phyloP scores from a whole-genome alignment of 2,329 filamentous ascomycete species.

The Ceratocystis lukuohia region DNA sequence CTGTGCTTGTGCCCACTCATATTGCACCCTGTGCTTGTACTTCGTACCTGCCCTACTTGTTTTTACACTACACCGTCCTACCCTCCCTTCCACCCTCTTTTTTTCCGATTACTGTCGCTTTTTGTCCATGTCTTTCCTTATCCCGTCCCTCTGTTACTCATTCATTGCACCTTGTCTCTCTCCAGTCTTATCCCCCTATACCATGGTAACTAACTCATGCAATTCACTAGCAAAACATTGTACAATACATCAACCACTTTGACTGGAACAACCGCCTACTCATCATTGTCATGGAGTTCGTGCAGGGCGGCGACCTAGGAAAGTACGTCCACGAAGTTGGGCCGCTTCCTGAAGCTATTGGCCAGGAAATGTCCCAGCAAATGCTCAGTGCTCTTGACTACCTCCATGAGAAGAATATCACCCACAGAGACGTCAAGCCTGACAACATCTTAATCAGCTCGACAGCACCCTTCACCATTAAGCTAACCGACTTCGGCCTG shows the following conservation, averaged over 20 bases:
- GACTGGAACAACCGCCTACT: slow-evolving; percentile 71
- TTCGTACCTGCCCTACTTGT: no score
- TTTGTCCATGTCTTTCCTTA: not conserved
- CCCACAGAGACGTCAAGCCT: slow-evolving; percentile 95
- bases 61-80: not conserved
- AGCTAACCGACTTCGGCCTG: slow-evolving; percentile 90
- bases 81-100: slow-evolving; percentile 13
- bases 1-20: no score
- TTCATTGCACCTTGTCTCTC: slow-evolving; percentile 14
- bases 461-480: slow-evolving; percentile 61
- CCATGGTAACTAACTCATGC: slow-evolving; percentile 28
- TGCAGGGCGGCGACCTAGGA: slow-evolving; percentile 70
- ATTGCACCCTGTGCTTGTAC: no score
- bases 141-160: not conserved
- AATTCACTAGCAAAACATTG: slow-evolving; percentile 52
- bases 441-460: slow-evolving; percentile 87
- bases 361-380: slow-evolving; percentile 60
- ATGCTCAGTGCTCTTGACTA: slow-evolving; percentile 74
- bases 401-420: slow-evolving; percentile 76
- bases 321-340: slow-evolving; percentile 51
- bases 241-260: slow-evolving; percentile 78
- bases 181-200: slow-evolving; percentile 18
- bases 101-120: not conserved
- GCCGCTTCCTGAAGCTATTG: slow-evolving; percentile 51
- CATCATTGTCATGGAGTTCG: slow-evolving; percentile 95